A percentile compares a stretch with the other conserved stretches of the same genome.
These are phyloP conservation scores for Murraya koenigii DNA, from an alignment of 345 rosid species.

Conservation along the genomic window DNA sequence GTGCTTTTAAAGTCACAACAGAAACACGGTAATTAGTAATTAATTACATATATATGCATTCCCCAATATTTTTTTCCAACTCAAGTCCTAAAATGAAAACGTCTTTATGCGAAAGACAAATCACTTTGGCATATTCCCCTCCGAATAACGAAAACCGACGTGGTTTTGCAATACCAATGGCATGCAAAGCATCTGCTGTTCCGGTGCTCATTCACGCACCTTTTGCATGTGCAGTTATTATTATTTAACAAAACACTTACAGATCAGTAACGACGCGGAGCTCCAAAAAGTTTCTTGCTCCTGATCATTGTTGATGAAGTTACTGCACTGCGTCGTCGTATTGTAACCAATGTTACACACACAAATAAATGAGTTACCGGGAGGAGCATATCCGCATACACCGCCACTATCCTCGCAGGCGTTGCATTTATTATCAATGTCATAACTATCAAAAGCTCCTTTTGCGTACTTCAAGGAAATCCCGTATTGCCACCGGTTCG, in stretches of 20 bases:
- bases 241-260: constrained; percentile 22
- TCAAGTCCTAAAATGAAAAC: background rate
- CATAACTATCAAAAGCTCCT: constrained; percentile 43
- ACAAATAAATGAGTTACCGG: constrained; percentile 34
- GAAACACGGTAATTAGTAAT: background rate
- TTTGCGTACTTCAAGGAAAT: constrained; percentile 37
- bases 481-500: constrained; percentile 45
- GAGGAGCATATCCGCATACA: constrained; percentile 35
- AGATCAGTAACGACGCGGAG: constrained; percentile 4
- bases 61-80: too few relatives aligned
- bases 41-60: background rate
- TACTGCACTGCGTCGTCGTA: constrained; percentile 33
- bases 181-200: constrained; percentile 3
- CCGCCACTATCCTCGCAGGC: constrained; percentile 49
- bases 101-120: constrained; percentile 13
- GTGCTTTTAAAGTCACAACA: too few relatives aligned
- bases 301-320: constrained; percentile 15
- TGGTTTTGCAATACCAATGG: constrained; percentile 6
- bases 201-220: background rate
- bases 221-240: too few relatives aligned
- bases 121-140: constrained; percentile 18
- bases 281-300: constrained; percentile 11
- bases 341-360: constrained; percentile 34
- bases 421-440: constrained; percentile 35
- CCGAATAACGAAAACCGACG: background rate